Base-by-base conservation (phyloP, 441 rosid species). In the Bruguiera hainesii region DNA sequence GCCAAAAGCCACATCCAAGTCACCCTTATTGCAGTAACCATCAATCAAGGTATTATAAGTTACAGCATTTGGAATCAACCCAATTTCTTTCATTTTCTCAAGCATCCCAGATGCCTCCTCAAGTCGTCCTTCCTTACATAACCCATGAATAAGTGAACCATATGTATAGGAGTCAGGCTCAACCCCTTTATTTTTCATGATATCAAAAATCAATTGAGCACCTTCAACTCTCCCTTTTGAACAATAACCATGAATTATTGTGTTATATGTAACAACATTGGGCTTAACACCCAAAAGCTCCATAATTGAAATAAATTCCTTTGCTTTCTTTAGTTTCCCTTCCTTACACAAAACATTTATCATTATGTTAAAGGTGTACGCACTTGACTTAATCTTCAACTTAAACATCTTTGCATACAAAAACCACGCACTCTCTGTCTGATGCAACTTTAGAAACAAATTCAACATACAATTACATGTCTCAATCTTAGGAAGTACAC, bases 341-440 rank as follows among this genome's bases (percentile, higher is more conserved):
- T 89, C 96, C 79, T 88, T 93, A 28, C 98, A 94, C 82, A 94
- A 73, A 61, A 84, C 79, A 74, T 94, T 89, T 31, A 94, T 82
- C 98, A 94, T 91, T 63, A 91, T 91, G 56, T 89, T 94, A 76
- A 79, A 91, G 0, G 98, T 91, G 67, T 68, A 77, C n/a, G 87
- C 63, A 65, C 76, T 89, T 4, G 96, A 94, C 71, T 81, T 85
- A 33, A 94, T 84, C 85, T 81, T 81, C 89, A 85, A 77, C 80
- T 87, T 86, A 65, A 82, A 89, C 98, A 94, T 91, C 80, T 94
- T 95, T 23, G 98, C 97, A 67, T 87, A 91, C 76, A 91, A 71
- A 73, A 88, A 84, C 97, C 98, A 88, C 0, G 91, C 96, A 1
- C 59, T 65, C 75, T 87, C 85, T 7, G 77, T 79, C 64, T 79